phyloP scores from a whole-genome alignment of 2,329 filamentous ascomycete genomes.

The Ophiostoma ulmi region DNA sequence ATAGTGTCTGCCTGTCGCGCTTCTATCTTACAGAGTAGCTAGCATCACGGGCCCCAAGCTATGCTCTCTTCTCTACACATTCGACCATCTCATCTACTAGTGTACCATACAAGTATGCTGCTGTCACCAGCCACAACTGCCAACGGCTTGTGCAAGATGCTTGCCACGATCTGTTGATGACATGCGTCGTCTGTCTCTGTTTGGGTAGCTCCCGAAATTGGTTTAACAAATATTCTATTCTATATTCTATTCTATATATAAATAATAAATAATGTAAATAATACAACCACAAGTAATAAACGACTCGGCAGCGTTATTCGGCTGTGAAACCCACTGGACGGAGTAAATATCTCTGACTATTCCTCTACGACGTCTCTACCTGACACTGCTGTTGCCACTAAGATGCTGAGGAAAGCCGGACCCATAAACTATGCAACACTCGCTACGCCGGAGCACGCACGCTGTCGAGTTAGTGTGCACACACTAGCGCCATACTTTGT shows the following conservation, averaged over 20 bases:
- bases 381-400: neutral
- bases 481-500: slow-evolving; percentile 16
- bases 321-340: neutral
- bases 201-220: neutral
- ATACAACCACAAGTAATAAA: neutral
- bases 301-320: neutral
- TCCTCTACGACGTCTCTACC: no score
- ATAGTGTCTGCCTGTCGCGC: neutral
- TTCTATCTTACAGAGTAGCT: neutral
- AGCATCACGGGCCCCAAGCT: neutral
- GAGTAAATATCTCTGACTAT: neutral
- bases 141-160: neutral
- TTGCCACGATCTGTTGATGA: neutral
- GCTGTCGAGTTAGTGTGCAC: slow-evolving; percentile 22
- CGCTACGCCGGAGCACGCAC: slow-evolving; percentile 23
- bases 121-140: neutral
- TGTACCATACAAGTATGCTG: neutral
- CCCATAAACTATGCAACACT: slow-evolving; percentile 21
- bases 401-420: slow-evolving; percentile 13
- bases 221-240: neutral
- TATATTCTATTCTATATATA: neutral
- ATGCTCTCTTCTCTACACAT: no score
- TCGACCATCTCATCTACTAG: neutral
- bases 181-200: neutral
- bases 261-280: neutral